A percentile compares a stretch with the other conserved stretches of the same genome.
phyloP scores from a whole-genome alignment of 73 alveolate species.

The Breviolum minutum region DNA sequence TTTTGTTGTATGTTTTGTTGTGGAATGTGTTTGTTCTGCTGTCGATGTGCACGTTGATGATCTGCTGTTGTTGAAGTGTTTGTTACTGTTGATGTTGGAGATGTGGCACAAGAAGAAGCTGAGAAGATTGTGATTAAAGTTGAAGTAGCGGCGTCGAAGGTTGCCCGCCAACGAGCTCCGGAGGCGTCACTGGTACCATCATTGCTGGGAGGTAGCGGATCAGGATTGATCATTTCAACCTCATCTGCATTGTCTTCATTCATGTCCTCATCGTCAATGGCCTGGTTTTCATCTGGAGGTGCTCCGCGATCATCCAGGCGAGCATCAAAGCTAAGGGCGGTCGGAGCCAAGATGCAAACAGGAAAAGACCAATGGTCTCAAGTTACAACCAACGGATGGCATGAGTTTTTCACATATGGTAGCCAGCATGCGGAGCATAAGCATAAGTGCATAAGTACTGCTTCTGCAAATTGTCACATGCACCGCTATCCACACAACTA shows the following conservation, averaged over 20 bases:
- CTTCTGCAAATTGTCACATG: too few relatives aligned
- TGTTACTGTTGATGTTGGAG: neutral
- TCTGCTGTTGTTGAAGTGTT: neutral
- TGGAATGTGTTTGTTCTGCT: neutral
- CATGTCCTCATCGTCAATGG: neutral
- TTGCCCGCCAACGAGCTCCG: neutral
- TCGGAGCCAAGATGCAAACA: too few relatives aligned
- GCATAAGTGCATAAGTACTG: too few relatives aligned
- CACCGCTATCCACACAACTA: too few relatives aligned
- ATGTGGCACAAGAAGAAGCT: neutral
- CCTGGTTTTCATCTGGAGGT: neutral
- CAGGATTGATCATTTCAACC: neutral
- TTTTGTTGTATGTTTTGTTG: neutral
- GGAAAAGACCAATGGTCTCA: too few relatives aligned
- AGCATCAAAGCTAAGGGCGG: too few relatives aligned
- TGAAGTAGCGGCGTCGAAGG: neutral
- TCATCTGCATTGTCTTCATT: neutral
- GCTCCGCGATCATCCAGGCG: slow-evolving; percentile 1
- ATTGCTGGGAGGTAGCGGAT: neutral
- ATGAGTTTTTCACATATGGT: too few relatives aligned
- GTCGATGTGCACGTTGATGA: neutral
- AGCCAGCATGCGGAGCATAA: too few relatives aligned
- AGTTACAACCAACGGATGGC: too few relatives aligned
- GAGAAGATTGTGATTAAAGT: too few relatives aligned
- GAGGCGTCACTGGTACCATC: neutral